Conservation (phyloP, 352 stramenopile species). For the Phytophthora multivora region DNA sequence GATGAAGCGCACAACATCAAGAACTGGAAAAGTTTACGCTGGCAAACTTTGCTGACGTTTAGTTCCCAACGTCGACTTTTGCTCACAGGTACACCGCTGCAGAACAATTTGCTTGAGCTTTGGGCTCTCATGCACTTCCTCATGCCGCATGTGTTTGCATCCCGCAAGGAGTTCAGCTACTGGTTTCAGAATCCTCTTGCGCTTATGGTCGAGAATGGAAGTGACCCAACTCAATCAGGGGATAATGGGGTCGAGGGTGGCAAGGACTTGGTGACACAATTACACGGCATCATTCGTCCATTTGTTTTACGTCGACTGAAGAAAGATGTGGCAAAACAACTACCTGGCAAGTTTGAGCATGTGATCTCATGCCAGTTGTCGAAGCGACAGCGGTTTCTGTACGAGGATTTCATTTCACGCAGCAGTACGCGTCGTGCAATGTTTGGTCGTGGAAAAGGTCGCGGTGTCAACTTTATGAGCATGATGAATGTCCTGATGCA, state of each 20-base stretch:
- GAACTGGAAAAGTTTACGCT: constrained; percentile 98
- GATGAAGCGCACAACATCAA: constrained; percentile 99
- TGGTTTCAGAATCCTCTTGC: constrained; percentile 98
- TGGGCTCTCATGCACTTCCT: constrained; percentile 99
- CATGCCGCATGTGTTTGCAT: constrained; percentile 97
- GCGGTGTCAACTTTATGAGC: constrained; percentile 92
- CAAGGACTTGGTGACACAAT: constrained; percentile 85
- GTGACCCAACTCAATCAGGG: constrained; percentile 77
- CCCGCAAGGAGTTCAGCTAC: constrained; percentile 95
- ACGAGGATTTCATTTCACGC: constrained; percentile 98
- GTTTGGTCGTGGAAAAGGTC: constrained; percentile 82
- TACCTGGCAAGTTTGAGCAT: constrained; percentile 98
- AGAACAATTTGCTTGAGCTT: constrained; percentile 98
- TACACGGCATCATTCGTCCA: constrained; percentile 98
- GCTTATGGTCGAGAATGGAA: constrained; percentile 71
- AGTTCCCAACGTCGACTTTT: constrained; percentile 94
- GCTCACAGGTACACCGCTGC: constrained; percentile 96
- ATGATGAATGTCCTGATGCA: constrained; percentile 99
- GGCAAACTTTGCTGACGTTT: constrained; percentile 98
- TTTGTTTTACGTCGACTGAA: constrained; percentile 98
- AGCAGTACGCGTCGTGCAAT: constrained; percentile 94
- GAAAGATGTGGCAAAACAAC: constrained; percentile 97
- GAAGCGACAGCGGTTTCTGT: constrained; percentile 95
- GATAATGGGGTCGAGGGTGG: constrained; percentile 29
- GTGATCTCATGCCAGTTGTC: constrained; percentile 95